A percentile compares a stretch with the other conserved stretches of the same genome.
Evolutionary conservation across 176 grass and related monocot species (phyloP).

Genomic region (Hordeum marinum): DNA sequence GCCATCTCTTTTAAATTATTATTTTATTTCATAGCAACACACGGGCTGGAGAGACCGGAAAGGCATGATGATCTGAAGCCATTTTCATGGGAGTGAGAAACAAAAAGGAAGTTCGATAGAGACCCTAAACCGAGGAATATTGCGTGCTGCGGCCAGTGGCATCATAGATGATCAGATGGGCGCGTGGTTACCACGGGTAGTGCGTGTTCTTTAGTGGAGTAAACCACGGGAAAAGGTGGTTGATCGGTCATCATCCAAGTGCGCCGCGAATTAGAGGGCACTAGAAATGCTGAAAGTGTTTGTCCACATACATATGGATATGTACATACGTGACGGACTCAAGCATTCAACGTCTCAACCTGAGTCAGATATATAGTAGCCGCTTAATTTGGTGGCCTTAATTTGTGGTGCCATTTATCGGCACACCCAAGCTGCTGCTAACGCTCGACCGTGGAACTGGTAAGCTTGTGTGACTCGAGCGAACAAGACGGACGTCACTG

Average conservation of each 20-base stretch:
- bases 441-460: neutral
- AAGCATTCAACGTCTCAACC: neutral
- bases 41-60: neutral
- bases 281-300: neutral
- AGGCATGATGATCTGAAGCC: neutral
- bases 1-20: no score
- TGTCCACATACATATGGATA: neutral
- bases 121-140: neutral
- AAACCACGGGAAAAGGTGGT: neutral
- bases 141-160: neutral
- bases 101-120: neutral
- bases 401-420: neutral
- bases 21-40: no score
- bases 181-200: conserved; percentile 70
- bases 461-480: neutral
- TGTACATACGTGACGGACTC: neutral
- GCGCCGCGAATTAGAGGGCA: neutral
- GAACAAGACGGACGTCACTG: neutral
- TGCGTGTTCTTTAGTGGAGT: conserved; percentile 1
- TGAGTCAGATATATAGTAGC: neutral
- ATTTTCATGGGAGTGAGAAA: conserved; percentile 5
- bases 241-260: neutral
- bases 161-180: conserved; percentile 1
- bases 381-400: neutral
- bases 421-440: neutral